A percentile compares a stretch with the other conserved stretches of the same genome.
Conservation (phyloP, 768 basidiomycete species). For the Thelephora aurantiotincta region DNA sequence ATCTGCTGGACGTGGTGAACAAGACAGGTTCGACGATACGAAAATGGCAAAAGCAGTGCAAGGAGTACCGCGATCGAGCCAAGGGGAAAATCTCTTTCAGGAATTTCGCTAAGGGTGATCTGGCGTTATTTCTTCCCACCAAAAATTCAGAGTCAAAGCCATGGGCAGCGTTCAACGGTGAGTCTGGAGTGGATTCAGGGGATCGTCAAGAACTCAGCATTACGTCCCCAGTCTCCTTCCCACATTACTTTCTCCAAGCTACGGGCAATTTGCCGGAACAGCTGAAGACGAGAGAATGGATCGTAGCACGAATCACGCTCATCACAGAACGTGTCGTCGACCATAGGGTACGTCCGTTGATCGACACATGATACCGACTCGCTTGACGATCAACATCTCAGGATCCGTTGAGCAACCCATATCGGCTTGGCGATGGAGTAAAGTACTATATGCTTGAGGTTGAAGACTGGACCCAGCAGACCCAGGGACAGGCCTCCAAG, state of each 20-base stretch:
- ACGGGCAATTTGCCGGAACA: conserved; percentile 80
- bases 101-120: conserved; percentile 89
- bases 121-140: conserved; percentile 92
- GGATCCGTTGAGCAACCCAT: conserved; percentile 83
- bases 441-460: conserved; percentile 93
- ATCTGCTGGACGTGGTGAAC: conserved; percentile 69
- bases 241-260: conserved; percentile 92
- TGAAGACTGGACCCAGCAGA: conserved; percentile 77
- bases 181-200: conserved; percentile 12
- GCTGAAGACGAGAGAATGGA: conserved; percentile 86
- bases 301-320: conserved; percentile 83
- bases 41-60: conserved; percentile 97
- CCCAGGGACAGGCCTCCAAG: conserved; percentile 34
- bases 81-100: conserved; percentile 94
- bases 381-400: conserved; percentile 15
- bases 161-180: conserved; percentile 98
- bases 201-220: not conserved
- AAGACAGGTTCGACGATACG: conserved; percentile 80
- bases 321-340: conserved; percentile 80
- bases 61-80: conserved; percentile 88
- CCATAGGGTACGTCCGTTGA: conserved; percentile 38
- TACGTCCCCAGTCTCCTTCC: conserved; percentile 64
- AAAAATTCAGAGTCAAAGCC: conserved; percentile 86
- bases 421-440: conserved; percentile 73
- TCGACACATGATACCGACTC: not conserved